Evolutionary conservation across 441 rosid species (phyloP), one percentile per base, ranked within the genome.

Genomic region (Lepidium campestre): DNA sequence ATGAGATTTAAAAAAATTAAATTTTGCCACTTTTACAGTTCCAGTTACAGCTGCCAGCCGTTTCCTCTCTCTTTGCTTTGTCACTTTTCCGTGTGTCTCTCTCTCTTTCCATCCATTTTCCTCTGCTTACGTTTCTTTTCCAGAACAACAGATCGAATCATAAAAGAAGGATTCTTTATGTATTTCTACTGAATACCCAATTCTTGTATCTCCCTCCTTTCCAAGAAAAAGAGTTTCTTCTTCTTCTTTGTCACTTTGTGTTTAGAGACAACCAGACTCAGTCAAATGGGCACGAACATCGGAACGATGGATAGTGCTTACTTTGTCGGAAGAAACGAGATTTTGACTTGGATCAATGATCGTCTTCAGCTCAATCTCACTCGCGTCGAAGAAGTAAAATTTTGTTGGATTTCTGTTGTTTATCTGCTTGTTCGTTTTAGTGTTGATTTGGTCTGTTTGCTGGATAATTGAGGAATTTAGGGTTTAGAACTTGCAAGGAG

Each of bases 231-330:
- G 36, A 31, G 40, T 2, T 6, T 2, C n/a, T 25, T 27, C 3
- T 14, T 53, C 42, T 34, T 40, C 1, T 6, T 4, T n/a, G n/a
- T n/a, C n/a, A n/a, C n/a, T 57, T 18, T 67, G 44, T 22, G 27
- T 31, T 46, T 27, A 36, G 62, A 52, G 54, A 9, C 17, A 23
- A 27, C 17, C 44, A 34, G 41, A 4, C 44, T 45, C 34, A 29
- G 7, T 29, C 63, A 64, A 72, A 92, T 94, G 99, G 90, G 97
- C 18, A 70, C 91, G 37, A 89, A 83, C 60, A 91, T 91, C 10
- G 99, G 99, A 36, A 94, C 88, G 86, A 94, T 94, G 98, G 98
- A 89, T 73, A 81, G 94, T 80, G 98, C 96, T 0, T 94, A 94
- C 80, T 94, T 94, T 53, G 99, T 94, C 15, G 99, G 99, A 32